Conservation (phyloP, 2,329 filamentous ascomycete species). For the Xylaria polymorpha region DNA sequence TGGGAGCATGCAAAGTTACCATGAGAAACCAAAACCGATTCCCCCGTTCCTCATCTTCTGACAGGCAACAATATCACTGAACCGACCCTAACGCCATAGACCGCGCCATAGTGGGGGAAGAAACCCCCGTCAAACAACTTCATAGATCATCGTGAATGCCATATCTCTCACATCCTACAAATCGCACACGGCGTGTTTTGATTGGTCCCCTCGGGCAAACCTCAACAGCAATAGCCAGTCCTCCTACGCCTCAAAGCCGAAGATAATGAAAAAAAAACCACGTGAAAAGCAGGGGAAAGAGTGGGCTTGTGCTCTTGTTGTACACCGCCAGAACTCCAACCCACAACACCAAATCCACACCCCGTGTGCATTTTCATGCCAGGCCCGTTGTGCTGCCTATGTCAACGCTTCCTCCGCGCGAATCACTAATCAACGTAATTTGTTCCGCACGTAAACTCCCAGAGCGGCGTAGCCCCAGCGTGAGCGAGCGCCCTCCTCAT, state of each 20-base stretch:
- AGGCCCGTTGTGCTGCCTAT: conserved; percentile 9
- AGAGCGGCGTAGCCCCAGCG: too few species aligned
- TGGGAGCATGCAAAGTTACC: conserved; percentile 13
- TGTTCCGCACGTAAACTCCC: neutral
- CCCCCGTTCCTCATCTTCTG: conserved; percentile 2
- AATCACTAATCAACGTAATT: conserved; percentile 7
- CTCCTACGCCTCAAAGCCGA: conserved; percentile 11
- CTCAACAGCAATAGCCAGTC: neutral
- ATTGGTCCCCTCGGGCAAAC: neutral
- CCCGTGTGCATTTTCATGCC: conserved; percentile 2
- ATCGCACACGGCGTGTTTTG: conserved; percentile 1
- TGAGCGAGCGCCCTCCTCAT: conserved; percentile 53
- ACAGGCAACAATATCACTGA: conserved; percentile 19
- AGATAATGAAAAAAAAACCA: neutral
- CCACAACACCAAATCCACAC: conserved; percentile 17
- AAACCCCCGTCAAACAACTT: conserved; percentile 27
- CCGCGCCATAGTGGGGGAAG: conserved; percentile 2
- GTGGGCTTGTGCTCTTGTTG: conserved; percentile 22
- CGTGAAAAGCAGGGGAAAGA: conserved; percentile 7
- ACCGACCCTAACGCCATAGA: conserved; percentile 33
- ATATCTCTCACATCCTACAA: conserved; percentile 24
- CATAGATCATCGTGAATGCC: conserved; percentile 40
- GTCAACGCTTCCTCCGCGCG: conserved; percentile 3
- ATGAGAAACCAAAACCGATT: neutral
- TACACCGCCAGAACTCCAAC: conserved; percentile 22